A percentile compares a stretch with the other conserved stretches of the same genome.
Evolutionary conservation across 2,329 filamentous ascomycete genomes (phyloP).

Genomic region (Monilinia aucupariae): DNA sequence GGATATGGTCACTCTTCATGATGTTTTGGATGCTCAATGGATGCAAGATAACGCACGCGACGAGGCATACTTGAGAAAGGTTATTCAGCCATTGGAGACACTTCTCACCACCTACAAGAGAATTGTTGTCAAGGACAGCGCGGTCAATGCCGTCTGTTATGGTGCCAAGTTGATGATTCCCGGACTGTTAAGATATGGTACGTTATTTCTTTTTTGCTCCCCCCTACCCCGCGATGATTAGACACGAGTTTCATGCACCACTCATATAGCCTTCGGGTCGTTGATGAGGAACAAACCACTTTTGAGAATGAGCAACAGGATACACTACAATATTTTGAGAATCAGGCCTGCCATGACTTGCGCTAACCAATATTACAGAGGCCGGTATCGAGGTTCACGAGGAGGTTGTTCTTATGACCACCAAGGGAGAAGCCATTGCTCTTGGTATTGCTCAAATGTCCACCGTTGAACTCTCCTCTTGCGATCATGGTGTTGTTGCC

Average conservation of each 20-base stretch:
- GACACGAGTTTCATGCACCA: conserved; percentile 94
- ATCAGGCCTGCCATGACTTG: neutral
- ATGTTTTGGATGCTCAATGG: conserved; percentile 95
- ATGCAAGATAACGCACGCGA: conserved; percentile 92
- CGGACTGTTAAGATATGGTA: conserved; percentile 85
- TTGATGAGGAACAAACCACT: conserved; percentile 70
- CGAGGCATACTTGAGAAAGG: conserved; percentile 83
- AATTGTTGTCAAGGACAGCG: conserved; percentile 94
- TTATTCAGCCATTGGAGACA: conserved; percentile 89
- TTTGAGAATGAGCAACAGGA: conserved; percentile 12
- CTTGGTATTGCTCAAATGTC: conserved; percentile 97
- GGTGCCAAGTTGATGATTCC: conserved; percentile 99
- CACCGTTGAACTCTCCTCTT: conserved; percentile 91
- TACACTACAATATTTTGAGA: neutral
- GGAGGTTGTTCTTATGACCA: conserved; percentile 96
- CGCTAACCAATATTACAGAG: conserved; percentile 49
- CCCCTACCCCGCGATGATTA: conserved; percentile 71
- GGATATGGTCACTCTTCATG: conserved; percentile 87
- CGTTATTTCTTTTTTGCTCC: conserved; percentile 32
- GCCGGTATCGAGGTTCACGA: conserved; percentile 88
- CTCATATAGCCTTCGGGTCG: conserved; percentile 83
- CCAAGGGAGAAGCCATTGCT: conserved; percentile 97
- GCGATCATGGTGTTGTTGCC: conserved; percentile 94
- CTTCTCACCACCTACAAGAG: conserved; percentile 92
- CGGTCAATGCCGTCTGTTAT: conserved; percentile 96